These are phyloP conservation scores for Fusarium virguliforme DNA, from an alignment of 2,329 filamentous ascomycete species.

Conservation along the genomic window DNA sequence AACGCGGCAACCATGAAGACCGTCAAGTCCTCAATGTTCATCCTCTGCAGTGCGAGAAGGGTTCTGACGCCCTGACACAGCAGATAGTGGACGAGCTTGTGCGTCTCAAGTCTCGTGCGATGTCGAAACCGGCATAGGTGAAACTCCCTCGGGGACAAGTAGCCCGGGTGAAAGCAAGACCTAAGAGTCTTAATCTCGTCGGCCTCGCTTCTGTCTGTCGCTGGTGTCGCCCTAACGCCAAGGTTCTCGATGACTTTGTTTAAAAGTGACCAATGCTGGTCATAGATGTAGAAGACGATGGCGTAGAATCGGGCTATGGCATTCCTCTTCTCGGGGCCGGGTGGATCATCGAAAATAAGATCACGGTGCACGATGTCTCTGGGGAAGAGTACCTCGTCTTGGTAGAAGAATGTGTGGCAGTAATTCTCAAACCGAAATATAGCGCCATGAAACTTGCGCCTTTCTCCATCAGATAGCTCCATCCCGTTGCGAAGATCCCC, in stretches of 20 bases:
- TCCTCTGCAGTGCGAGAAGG: neutral
- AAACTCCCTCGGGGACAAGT: neutral
- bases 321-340: too few relatives aligned
- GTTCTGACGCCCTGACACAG: conserved; percentile 1
- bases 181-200: neutral
- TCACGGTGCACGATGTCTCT: neutral
- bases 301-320: neutral
- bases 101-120: neutral
- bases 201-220: neutral
- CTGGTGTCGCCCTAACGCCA: neutral
- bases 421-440: conserved; percentile 4
- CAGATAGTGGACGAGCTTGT: conserved; percentile 7
- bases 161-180: neutral
- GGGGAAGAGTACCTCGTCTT: conserved; percentile 2
- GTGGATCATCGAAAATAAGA: neutral
- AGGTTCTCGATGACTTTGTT: neutral
- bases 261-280: conserved; percentile 7
- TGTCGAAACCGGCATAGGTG: conserved; percentile 2
- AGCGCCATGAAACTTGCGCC: neutral
- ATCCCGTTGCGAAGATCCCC: neutral
- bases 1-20: neutral
- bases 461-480: neutral
- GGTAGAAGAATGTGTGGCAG: conserved; percentile 7
- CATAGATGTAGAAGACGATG: conserved; percentile 8
- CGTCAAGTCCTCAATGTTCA: neutral